These are phyloP conservation scores for Leishmania lainsoni DNA, from an alignment of 208 protist genomes.

Conservation along the genomic window DNA sequence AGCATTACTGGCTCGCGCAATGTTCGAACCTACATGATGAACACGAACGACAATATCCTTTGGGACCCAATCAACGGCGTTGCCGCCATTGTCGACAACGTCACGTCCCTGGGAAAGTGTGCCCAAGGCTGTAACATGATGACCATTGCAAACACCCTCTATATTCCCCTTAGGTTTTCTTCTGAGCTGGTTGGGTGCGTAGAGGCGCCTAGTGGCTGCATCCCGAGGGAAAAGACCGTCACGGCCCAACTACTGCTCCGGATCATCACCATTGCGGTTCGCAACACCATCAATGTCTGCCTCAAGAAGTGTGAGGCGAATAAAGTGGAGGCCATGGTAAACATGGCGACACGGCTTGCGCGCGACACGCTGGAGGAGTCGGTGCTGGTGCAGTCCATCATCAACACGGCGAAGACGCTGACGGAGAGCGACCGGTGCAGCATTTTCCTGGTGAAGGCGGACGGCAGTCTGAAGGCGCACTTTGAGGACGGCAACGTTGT, in stretches of 20 bases:
- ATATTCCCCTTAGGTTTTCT: slow-evolving; percentile 58
- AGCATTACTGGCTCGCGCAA: slow-evolving; percentile 18
- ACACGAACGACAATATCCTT: slow-evolving; percentile 52
- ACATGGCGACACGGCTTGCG: slow-evolving; percentile 79
- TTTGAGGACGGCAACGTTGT: slow-evolving; percentile 78
- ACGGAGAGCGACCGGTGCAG: slow-evolving; percentile 78
- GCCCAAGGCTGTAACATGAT: slow-evolving; percentile 25
- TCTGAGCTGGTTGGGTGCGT: slow-evolving; percentile 63
- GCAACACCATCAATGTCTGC: slow-evolving; percentile 26
- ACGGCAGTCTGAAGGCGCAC: slow-evolving; percentile 61
- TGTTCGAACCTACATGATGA: slow-evolving; percentile 46
- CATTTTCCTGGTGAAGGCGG: slow-evolving; percentile 66
- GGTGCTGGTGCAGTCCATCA: slow-evolving; percentile 74
- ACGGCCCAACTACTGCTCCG: slow-evolving; percentile 33
- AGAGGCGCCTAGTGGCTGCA: slow-evolving; percentile 39
- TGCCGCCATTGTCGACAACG: slow-evolving; percentile 47
- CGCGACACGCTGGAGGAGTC: slow-evolving; percentile 80
- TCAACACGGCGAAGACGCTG: slow-evolving; percentile 74
- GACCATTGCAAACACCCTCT: slow-evolving; percentile 52
- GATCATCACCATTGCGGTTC: slow-evolving; percentile 24
- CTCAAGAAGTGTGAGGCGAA: slow-evolving; percentile 40
- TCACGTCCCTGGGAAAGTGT: slow-evolving; percentile 58
- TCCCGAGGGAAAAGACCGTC: not conserved
- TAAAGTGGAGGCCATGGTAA: slow-evolving; percentile 80
- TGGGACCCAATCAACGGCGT: slow-evolving; percentile 65